A percentile compares a stretch with the other conserved stretches of the same genome.
phyloP scores from a whole-genome alignment of 495 filamentous ascomycete genomes.

The Penicillium egyptiacum region DNA sequence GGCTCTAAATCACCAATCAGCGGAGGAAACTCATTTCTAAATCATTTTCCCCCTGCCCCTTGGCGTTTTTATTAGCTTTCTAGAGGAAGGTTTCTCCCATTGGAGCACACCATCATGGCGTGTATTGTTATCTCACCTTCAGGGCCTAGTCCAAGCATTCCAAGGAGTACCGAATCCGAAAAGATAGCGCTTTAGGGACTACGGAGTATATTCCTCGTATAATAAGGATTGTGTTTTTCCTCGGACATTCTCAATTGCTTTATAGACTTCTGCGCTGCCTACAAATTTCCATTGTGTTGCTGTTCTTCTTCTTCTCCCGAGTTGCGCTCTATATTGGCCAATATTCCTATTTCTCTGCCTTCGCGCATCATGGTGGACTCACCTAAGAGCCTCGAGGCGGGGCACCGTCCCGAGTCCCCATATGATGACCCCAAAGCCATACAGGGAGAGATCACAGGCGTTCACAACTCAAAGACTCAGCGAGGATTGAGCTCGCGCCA shows the following conservation, averaged over 20 bases:
- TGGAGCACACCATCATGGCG: not conserved
- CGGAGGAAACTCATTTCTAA: not conserved
- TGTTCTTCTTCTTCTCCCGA: not conserved
- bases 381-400: conserved; percentile 26
- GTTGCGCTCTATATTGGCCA: not conserved
- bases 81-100: not conserved
- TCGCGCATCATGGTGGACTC: conserved; percentile 20
- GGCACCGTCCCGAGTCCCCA: conserved; percentile 2
- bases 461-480: conserved; percentile 21
- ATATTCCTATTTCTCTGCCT: not conserved
- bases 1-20: not conserved
- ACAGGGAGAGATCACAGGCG: conserved; percentile 18
- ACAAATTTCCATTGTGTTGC: not conserved
- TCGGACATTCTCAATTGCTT: not conserved
- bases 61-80: not conserved
- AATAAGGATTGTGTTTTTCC: not conserved
- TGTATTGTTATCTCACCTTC: not conserved
- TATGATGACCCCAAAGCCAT: conserved; percentile 27
- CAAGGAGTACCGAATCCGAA: too few species aligned
- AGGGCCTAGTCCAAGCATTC: too few species aligned
- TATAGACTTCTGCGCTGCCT: not conserved
- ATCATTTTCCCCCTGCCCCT: too few species aligned
- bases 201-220: not conserved
- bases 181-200: not conserved
- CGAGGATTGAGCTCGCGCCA: conserved; percentile 50